phyloP scores from a whole-genome alignment of 495 filamentous ascomycete genomes.

The Penicillium pancosmium region DNA sequence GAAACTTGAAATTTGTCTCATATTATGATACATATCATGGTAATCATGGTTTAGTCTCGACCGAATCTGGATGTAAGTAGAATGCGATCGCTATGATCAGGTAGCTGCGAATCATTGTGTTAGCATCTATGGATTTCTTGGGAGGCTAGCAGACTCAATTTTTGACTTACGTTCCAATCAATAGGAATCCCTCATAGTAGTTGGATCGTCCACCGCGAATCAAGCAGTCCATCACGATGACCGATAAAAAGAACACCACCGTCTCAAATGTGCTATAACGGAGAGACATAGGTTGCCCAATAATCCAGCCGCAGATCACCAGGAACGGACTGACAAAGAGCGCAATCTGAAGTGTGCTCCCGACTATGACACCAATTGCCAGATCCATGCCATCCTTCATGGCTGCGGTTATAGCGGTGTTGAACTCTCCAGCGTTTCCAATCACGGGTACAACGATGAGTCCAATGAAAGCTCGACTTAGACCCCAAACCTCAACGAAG shows the following conservation, averaged over 20 bases:
- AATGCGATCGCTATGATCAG: constrained; percentile 79
- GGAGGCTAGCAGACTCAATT: too few species aligned
- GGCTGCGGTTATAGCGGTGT: constrained; percentile 25
- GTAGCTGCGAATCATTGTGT: constrained; percentile 47
- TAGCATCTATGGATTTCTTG: not conserved
- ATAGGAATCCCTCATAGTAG: constrained; percentile 45
- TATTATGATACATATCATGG: too few species aligned
- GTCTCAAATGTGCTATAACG: constrained; percentile 41
- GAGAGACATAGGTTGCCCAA: constrained; percentile 40
- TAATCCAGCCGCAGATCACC: constrained; percentile 44
- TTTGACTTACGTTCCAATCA: constrained; percentile 27
- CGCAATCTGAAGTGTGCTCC: constrained; percentile 34
- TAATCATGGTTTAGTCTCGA: not conserved
- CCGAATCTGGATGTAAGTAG: constrained; percentile 68
- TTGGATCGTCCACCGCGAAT: constrained; percentile 70
- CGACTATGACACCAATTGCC: constrained; percentile 29
- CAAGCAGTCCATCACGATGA: constrained; percentile 35
- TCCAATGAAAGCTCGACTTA: constrained; percentile 33
- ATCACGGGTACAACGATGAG: constrained; percentile 37
- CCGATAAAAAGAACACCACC: constrained; percentile 28
- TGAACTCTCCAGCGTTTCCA: constrained; percentile 23
- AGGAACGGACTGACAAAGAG: constrained; percentile 46
- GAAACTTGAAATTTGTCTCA: too few species aligned
- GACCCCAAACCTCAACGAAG: constrained; percentile 21
- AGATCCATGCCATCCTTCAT: constrained; percentile 31